These are phyloP conservation scores for Arthrobotrys sphaeroides DNA, from an alignment of 2,329 filamentous ascomycete species.

Conservation along the genomic window DNA sequence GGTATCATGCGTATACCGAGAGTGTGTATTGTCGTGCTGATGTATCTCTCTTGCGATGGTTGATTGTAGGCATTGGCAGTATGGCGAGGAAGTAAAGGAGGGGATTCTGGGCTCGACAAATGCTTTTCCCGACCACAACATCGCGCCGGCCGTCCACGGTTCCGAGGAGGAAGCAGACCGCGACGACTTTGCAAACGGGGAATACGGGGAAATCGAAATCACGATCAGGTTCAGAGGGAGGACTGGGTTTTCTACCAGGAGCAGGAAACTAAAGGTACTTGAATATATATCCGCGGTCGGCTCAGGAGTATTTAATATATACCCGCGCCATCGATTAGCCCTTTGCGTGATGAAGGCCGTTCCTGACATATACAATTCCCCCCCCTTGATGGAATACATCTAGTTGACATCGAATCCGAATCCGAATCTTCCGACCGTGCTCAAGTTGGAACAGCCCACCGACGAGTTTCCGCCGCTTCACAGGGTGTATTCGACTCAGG, in stretches of 20 bases:
- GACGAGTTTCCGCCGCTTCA: constrained; percentile 5
- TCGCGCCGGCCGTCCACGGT: constrained; percentile 21
- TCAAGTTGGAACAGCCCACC: constrained; percentile 23
- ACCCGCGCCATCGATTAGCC: constrained; percentile 3
- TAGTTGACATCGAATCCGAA: constrained; percentile 31
- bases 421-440: constrained; percentile 20
- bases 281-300: constrained; percentile 12
- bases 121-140: constrained; percentile 9
- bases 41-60: constrained; percentile 4
- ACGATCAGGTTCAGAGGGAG: constrained; percentile 35
- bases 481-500: constrained; percentile 10
- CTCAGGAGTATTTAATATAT: constrained; percentile 1
- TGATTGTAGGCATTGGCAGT: constrained; percentile 33
- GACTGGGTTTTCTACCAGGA: constrained; percentile 23
- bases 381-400: too few relatives aligned
- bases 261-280: constrained; percentile 32
- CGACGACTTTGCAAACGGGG: constrained; percentile 16
- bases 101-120: background rate
- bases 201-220: constrained; percentile 44
- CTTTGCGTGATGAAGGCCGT: background rate
- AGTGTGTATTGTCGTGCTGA: background rate
- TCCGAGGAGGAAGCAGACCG: background rate
- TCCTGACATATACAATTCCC: too few relatives aligned
- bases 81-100: constrained; percentile 17
- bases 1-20: background rate